Evolutionary conservation across 2,329 filamentous ascomycete species (phyloP), one percentile per base, ranked within the genome.

Genomic region (Talaromyces sp.): DNA sequence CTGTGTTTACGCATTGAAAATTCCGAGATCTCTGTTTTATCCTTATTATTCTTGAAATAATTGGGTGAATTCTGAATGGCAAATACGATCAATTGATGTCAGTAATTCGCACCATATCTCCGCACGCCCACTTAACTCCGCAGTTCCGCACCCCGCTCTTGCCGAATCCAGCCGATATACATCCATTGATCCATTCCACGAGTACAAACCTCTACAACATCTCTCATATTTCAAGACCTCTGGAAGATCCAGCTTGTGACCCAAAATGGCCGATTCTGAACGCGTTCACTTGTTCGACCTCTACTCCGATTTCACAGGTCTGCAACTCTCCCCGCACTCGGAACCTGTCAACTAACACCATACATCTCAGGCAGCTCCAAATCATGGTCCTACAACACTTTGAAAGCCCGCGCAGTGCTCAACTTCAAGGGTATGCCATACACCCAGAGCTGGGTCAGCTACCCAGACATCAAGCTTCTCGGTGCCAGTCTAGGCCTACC

Each of bases 351-450:
- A 24, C 21, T 46, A 24, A 17, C 10, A 14, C 11, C 19, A 14
- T 6, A 19, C 17, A 17, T 14, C 41, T 19, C 41, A 61, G 59
- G 56, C 27, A 14, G 27, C n/a, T 52, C 56, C 24, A 61, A 54
- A 35, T 59, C 59, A 59, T 61, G 59, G 59, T 61, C 59, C 12
- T 48, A 29, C 12, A 61, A 61, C 56, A 61, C 59, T 7, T 26
- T 59, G 14, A 61, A 61, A 53, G 38, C 46, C 27, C 38, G 59
- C 11, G 11, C 41, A 19, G 56, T 54, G 21, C 55, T 61, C 17
- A 61, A 61, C 46, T 61, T 43, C 56, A 61, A 61, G 38, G 21
- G 48, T 7, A 31, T 61, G 14, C 59, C 59, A 0, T 61, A 61
- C 46, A 61, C 56, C 21, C 59, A 61, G 27, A 53, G 35, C 41